A percentile compares a stretch with the other conserved stretches of the same genome.
Conservation (phyloP, 2,329 filamentous ascomycete species). For the Xylariaceae sp. region DNA sequence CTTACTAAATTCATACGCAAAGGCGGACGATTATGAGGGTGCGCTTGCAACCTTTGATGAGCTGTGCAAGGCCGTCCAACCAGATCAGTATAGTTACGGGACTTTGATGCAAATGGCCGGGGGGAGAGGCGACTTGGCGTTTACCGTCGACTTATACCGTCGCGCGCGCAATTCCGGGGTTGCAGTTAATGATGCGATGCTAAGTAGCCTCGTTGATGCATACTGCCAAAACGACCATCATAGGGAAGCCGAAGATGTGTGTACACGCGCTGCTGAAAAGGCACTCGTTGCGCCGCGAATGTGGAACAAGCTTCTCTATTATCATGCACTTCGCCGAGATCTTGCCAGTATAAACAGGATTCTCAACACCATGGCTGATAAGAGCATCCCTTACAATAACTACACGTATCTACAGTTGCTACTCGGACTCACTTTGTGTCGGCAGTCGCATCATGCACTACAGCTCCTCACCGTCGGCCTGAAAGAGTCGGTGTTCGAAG, state of each 20-base stretch:
- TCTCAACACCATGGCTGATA: slow-evolving; percentile 44
- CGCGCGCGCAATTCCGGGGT: slow-evolving; percentile 52
- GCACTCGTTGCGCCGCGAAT: slow-evolving; percentile 52
- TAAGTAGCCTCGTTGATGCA: slow-evolving; percentile 60
- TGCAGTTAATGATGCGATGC: slow-evolving; percentile 50
- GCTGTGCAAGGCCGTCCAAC: slow-evolving; percentile 45
- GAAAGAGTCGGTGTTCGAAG: slow-evolving; percentile 40
- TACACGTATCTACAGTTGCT: slow-evolving; percentile 48
- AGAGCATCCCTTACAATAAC: slow-evolving; percentile 42
- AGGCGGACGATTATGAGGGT: slow-evolving; percentile 59
- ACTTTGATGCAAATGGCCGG: slow-evolving; percentile 70
- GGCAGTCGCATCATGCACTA: slow-evolving; percentile 46
- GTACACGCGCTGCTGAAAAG: slow-evolving; percentile 48
- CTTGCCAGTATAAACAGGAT: slow-evolving; percentile 45
- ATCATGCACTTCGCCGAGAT: slow-evolving; percentile 59
- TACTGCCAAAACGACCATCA: slow-evolving; percentile 55
- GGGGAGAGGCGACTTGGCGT: slow-evolving; percentile 65
- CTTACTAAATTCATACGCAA: slow-evolving; percentile 64
- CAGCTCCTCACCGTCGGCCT: slow-evolving; percentile 42
- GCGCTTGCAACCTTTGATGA: slow-evolving; percentile 59
- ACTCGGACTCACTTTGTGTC: slow-evolving; percentile 42
- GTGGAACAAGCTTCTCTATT: slow-evolving; percentile 73
- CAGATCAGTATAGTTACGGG: slow-evolving; percentile 61
- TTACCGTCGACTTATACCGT: slow-evolving; percentile 59
- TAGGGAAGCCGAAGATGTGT: slow-evolving; percentile 53